Percentiles rank a stretch among this genome's conserved stretches.
Conservation (phyloP, 1,139 yeast genomes). For the Magnusiomyces fungicola region DNA sequence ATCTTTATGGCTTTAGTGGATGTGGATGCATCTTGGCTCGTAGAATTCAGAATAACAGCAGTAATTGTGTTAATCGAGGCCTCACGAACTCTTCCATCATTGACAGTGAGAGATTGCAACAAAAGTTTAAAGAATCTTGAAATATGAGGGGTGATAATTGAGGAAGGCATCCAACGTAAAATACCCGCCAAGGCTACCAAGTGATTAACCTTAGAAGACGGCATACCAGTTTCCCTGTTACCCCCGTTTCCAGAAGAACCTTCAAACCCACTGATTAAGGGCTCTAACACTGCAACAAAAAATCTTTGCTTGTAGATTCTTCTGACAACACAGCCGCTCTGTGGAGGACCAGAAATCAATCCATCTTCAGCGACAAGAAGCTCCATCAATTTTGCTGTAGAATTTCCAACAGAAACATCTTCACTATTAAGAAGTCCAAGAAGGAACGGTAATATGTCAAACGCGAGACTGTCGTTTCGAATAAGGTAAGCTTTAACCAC, state of each 20-base stretch:
- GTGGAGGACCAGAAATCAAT: constrained; percentile 45
- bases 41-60: constrained; percentile 48
- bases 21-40: constrained; percentile 16
- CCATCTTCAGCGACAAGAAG: constrained; percentile 56
- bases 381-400: constrained; percentile 50
- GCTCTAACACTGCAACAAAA: constrained; percentile 42
- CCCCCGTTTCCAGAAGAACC: constrained; percentile 13
- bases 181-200: constrained; percentile 62
- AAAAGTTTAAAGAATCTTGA: constrained; percentile 60
- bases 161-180: constrained; percentile 55
- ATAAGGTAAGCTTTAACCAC: constrained; percentile 60
- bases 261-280: constrained; percentile 27
- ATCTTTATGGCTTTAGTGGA: not conserved
- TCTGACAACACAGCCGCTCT: constrained; percentile 53
- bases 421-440: constrained; percentile 32
- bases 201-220: constrained; percentile 38
- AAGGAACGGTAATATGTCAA: constrained; percentile 35
- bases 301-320: constrained; percentile 71
- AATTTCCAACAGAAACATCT: constrained; percentile 26
- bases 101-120: constrained; percentile 53
- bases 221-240: constrained; percentile 5
- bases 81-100: constrained; percentile 43
- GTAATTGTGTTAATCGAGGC: constrained; percentile 47
- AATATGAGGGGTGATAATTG: constrained; percentile 56
- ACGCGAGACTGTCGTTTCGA: constrained; percentile 46